Base-by-base conservation (phyloP, 768 basidiomycete species). In the Chalciporus piperatus region DNA sequence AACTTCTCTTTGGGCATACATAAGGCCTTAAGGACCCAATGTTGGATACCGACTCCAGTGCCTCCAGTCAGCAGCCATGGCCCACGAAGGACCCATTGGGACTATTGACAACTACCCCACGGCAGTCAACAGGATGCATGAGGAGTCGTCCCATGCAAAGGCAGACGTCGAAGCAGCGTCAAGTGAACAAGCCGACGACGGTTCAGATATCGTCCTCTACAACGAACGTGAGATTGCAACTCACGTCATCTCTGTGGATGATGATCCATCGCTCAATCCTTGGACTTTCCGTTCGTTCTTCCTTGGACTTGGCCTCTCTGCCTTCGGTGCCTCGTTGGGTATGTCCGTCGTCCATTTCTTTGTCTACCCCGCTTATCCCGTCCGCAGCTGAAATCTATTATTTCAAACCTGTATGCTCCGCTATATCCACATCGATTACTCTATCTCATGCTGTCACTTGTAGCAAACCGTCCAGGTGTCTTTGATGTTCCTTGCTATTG, bases 381-480 rank as follows among this genome's bases (percentile, higher is more conserved):
- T 42, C 35, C 57, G 16, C 48, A 80, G 79, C 79, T 30, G 74
- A 83, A 56, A 82, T 83, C 23, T 82, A 81, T 61, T 83, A 82
- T 59, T 83, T 81, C 64, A 81, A 82, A 63, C 79, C 80, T 4
- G 80, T 78, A 58, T 50, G 50, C 11, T 11, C 13, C 9, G 9
- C 30, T 35, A 14, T 32, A 4, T 14, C 11, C 13, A 17, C 14
- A 20, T 20, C 13, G 3, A 65, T 27, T 8, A 30, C 13, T 17
- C 20, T 9, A 7, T 43, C 25, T 54, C 13, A 56, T 38, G 13
- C 47, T 53, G 14, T 28, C 11, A 10, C 39, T 32, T 2, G 16
- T 42, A 81, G 79, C 79, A 80, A 79, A 78, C 76, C 1, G 66
- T 81, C 23, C 23, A 61, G 12, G 76, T 82, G 2, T 81, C 79